Base-by-base conservation (phyloP, 1,284 basidiomycete genomes). In the Moniliella sp. region DNA sequence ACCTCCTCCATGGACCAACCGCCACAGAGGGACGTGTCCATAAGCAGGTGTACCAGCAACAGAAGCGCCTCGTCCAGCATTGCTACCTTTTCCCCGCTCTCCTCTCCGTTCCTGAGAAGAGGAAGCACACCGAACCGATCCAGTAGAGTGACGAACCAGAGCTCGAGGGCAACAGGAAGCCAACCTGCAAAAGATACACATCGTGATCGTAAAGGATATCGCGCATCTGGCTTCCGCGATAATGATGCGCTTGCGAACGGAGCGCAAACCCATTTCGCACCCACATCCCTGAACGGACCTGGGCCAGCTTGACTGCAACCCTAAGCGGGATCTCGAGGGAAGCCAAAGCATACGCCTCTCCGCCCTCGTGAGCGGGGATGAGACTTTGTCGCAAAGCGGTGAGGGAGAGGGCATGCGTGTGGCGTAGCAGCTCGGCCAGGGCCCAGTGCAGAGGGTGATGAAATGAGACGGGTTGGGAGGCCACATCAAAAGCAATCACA, bases 131-230 rank as follows among this genome's bases (percentile, higher is more conserved):
- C 21, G 61, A 88, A 97, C 5, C 86, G 76, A 51, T 93, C 82
- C 30, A 94, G 72, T 49, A 93, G 72, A 40, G 76, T 75, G 41
- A 80, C 73, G 37, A 94, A 66, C 44, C 91, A 73, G 16, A 72
- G 69, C 43, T 78, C 71, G n/a, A n/a, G n/a, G 36, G 83, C 75
- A 28, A 88, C 3, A 97, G 67, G 37, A 94, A 71, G 67, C 77
- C 91, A 16, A 97, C 67, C 25, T 78, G 66, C 47, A 79, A n/a
- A 7, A 23, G 21, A n/a, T 23, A 23, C n/a, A 23, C 8, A 48
- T 97, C 88, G 59, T 94, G 84, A 61, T 97, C 88, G 58, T 88
- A 86, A 56, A 88, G 94, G 7, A 83, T 71, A 60, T 94, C 91
- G 16, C 88, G 76, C 33, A 94, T 72, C 69, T 79, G 78, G 57